Evolutionary conservation across 78 protist genomes (phyloP).

Genomic region (slime mould (Dictyostelium discoideum)): DNA sequence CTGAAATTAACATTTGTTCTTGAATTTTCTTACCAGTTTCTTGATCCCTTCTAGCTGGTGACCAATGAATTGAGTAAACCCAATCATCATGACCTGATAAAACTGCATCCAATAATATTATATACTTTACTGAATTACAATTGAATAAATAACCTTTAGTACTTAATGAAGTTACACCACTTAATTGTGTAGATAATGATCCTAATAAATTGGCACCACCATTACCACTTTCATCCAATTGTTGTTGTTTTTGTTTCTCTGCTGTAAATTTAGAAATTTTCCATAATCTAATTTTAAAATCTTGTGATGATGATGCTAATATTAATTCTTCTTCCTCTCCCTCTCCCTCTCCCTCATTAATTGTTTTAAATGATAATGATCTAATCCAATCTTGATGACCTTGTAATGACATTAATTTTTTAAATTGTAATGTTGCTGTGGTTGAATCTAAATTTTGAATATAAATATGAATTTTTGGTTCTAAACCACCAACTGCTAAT

Average conservation of each 20-base stretch:
- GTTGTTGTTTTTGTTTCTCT: background rate
- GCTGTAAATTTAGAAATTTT: conserved; percentile 6
- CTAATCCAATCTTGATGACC: conserved; percentile 86
- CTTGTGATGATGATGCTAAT: conserved; percentile 81
- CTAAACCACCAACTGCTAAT: conserved; percentile 74
- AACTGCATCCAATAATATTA: conserved; percentile 65
- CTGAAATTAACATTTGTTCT: conserved; percentile 46
- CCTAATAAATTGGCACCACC: background rate
- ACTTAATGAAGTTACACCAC: conserved; percentile 40
- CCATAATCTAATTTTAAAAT: conserved; percentile 75
- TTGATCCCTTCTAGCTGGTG: background rate
- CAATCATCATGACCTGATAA: conserved; percentile 83
- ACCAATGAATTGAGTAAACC: conserved; percentile 79
- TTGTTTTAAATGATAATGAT: conserved; percentile 25
- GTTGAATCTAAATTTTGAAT: conserved; percentile 7
- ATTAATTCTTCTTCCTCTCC: background rate
- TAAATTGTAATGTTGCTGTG: background rate
- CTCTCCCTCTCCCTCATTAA: background rate
- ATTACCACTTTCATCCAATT: background rate
- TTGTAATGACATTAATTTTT: conserved; percentile 60
- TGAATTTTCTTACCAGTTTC: conserved; percentile 11
- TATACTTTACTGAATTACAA: background rate
- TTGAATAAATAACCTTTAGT: conserved; percentile 73
- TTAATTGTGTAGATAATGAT: background rate
- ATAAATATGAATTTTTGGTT: conserved; percentile 67